Evolutionary conservation across 1,139 yeast species (phyloP), one percentile per base, ranked within the genome.

Genomic region (Pichia sp.): DNA sequence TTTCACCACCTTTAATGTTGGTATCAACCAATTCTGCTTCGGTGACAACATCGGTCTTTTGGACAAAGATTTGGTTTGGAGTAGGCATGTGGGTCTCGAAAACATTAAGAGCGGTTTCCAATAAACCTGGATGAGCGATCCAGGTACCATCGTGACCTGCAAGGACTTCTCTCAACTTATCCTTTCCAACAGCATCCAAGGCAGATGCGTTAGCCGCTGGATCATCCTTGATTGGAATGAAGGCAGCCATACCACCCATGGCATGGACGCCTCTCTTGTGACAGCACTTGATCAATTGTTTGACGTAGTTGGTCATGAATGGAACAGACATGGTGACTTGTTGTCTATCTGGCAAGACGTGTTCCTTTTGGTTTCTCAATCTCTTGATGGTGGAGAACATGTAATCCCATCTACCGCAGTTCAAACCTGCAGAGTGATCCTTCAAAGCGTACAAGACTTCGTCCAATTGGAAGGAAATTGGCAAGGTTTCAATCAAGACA

Each of bases 221-320:
- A 64, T 85, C 89, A 60, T 80, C 76, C 69, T 85, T 85, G 68
- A 84, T 84, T 60, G 91, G 91, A 63, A 85, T 84, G 63, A 84
- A 86, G n/a, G 90, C 91, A 63, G 91, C 91, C 92, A 85, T 85
- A 63, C 92, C 92, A 65, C 92, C 92, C 80, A 85, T 83, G 33
- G 89, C 92, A 68, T 82, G 88, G 49, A 84, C 90, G 62, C 84
- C 85, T 72, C 90, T 78, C 63, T 78, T 75, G 69, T 85, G 92
- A 69, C 89, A 83, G 50, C 80, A 80, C 67, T 83, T 77, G 63
- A 85, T 86, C 66, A 85, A 73, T 64, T 82, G 78, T 61, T 80
- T 80, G 52, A 85, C 90, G 64, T 85, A 85, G 27, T 86, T 80
- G 49, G 84, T 76, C 91, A 85, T 85, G 70, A 85, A 85, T 61